phyloP scores from a whole-genome alignment of 164 flowering plant species.

The Sextonia rubra region DNA sequence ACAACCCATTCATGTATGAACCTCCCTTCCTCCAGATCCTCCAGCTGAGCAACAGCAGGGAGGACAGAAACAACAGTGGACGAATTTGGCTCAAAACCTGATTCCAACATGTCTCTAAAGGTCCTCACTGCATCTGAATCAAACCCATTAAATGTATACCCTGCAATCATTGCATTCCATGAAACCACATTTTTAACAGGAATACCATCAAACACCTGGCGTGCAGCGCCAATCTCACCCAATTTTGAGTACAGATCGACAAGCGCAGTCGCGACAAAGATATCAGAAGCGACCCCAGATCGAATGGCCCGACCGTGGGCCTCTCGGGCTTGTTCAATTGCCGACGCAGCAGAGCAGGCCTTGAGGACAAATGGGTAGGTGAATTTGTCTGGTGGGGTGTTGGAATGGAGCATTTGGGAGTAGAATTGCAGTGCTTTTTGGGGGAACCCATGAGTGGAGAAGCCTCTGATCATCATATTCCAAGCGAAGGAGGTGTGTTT shows the following conservation, averaged over 20 bases:
- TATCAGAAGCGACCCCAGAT: conserved; percentile 5
- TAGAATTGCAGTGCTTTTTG: conserved; percentile 10
- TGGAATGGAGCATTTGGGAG: conserved; percentile 11
- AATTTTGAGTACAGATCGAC: conserved; percentile 11
- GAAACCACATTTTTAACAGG: conserved; percentile 9
- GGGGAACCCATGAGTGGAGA: conserved; percentile 12
- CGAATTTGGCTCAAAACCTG: conserved; percentile 7
- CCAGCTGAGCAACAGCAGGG: conserved; percentile 11
- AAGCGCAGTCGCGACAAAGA: conserved; percentile 8
- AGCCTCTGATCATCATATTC: conserved; percentile 18
- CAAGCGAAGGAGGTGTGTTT: conserved; percentile 5
- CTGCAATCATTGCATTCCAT: conserved; percentile 15
- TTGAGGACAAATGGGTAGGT: conserved; percentile 17
- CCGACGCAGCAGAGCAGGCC: conserved; percentile 4
- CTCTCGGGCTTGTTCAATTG: conserved; percentile 2
- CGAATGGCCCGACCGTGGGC: conserved; percentile 12
- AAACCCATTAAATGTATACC: conserved; percentile 10
- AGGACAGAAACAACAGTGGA: conserved; percentile 12
- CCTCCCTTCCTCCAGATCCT: conserved; percentile 7
- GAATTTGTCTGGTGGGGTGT: conserved; percentile 13
- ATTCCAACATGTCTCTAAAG: conserved; percentile 6
- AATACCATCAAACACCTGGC: conserved; percentile 12
- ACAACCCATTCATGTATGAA: conserved; percentile 12
- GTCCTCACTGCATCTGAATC: conserved; percentile 7
- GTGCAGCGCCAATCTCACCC: conserved; percentile 5